Conservation (phyloP, 495 filamentous ascomycete genomes). For the Aspergillus cavernicola region DNA sequence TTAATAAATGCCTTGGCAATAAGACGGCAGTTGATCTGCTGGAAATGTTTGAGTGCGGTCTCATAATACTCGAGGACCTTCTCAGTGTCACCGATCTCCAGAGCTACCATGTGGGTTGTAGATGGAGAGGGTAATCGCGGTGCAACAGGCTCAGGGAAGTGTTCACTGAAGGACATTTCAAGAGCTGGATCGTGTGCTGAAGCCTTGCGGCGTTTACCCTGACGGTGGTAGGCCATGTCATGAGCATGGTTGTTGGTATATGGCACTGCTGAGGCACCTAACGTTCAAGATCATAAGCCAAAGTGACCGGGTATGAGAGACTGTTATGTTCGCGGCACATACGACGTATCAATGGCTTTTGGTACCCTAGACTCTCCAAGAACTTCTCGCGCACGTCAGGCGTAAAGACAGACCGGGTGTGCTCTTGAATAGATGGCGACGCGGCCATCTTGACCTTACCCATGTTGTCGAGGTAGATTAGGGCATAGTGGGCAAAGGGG, state of each 20-base stretch:
- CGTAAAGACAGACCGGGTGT: conserved; percentile 34
- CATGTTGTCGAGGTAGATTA: conserved; percentile 42
- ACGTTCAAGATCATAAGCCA: conserved; percentile 4
- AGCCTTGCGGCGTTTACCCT: conserved; percentile 32
- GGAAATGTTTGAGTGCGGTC: conserved; percentile 38
- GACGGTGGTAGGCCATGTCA: conserved; percentile 26
- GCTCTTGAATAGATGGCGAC: conserved; percentile 36
- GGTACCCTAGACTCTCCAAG: conserved; percentile 32
- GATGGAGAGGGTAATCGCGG: conserved; percentile 28
- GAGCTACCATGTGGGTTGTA: conserved; percentile 34
- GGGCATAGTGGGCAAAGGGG: conserved; percentile 37
- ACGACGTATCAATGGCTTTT: conserved; percentile 29
- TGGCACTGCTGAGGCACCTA: conserved; percentile 15
- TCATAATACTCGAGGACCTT: conserved; percentile 38
- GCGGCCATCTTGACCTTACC: conserved; percentile 35
- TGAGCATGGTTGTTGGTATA: conserved; percentile 11
- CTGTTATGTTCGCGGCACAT: conserved; percentile 8
- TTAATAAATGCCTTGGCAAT: conserved; percentile 81
- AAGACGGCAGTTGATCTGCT: conserved; percentile 43
- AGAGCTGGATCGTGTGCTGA: conserved; percentile 18
- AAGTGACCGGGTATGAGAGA: not conserved
- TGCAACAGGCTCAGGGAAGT: conserved; percentile 21
- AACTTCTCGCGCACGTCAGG: conserved; percentile 38
- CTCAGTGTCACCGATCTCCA: conserved; percentile 36
- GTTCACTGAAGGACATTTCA: conserved; percentile 16